These are phyloP conservation scores for Dactylellina drechsleri DNA, from an alignment of 2,329 filamentous ascomycete genomes.

Conservation along the genomic window DNA sequence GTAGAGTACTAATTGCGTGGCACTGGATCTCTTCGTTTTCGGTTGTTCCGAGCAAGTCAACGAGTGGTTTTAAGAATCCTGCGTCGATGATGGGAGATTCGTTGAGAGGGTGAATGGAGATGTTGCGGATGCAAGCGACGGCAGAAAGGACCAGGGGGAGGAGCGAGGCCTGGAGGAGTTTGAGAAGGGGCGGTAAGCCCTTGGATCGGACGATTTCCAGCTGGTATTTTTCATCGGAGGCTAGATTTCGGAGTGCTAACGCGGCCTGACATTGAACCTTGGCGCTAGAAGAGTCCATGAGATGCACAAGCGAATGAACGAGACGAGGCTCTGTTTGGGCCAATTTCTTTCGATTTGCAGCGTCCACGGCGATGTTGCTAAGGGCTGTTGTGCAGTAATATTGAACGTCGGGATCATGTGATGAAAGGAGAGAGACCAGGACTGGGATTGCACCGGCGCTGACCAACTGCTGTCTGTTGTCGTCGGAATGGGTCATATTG, in stretches of 20 bases:
- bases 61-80: constrained; percentile 90
- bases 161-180: constrained; percentile 92
- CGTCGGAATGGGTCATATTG: constrained; percentile 99
- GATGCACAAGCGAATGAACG: constrained; percentile 89
- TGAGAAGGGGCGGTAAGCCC: constrained; percentile 84
- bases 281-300: constrained; percentile 97
- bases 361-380: constrained; percentile 97
- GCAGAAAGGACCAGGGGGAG: constrained; percentile 94
- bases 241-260: constrained; percentile 89
- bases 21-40: constrained; percentile 99
- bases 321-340: constrained; percentile 90
- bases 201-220: constrained; percentile 93
- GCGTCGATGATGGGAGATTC: constrained; percentile 99
- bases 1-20: constrained; percentile 94
- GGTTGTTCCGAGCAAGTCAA: constrained; percentile 91
- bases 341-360: constrained; percentile 87
- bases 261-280: constrained; percentile 99
- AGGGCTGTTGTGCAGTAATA: constrained; percentile 99
- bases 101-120: constrained; percentile 96
- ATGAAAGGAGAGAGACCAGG: constrained; percentile 91
- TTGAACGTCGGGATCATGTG: constrained; percentile 93
- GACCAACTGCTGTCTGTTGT: constrained; percentile 96
- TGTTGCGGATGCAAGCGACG: constrained; percentile 97
- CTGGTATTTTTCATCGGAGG: constrained; percentile 98
- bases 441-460: constrained; percentile 98